phyloP scores from a whole-genome alignment of 2,329 filamentous ascomycete genomes.

The Fusarium buxicola region DNA sequence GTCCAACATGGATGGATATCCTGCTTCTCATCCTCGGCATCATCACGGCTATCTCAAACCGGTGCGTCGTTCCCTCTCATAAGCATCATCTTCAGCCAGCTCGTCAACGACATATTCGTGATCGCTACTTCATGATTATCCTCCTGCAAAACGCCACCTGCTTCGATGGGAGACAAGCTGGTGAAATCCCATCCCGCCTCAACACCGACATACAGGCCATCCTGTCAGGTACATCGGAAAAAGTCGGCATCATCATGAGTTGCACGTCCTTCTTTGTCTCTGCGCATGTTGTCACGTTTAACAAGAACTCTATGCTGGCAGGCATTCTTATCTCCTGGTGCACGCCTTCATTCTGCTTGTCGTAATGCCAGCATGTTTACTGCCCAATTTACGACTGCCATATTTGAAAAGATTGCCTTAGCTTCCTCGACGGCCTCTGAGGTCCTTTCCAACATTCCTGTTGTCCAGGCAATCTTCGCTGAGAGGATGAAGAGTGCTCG shows the following conservation, averaged over 20 bases:
- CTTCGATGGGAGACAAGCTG: slow-evolving; percentile 71
- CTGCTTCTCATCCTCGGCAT: slow-evolving; percentile 56
- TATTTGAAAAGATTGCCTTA: slow-evolving; percentile 65
- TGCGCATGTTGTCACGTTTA: slow-evolving; percentile 74
- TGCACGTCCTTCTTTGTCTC: slow-evolving; percentile 74
- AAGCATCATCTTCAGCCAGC: slow-evolving; percentile 72
- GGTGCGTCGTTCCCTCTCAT: slow-evolving; percentile 73
- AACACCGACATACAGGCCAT: slow-evolving; percentile 75
- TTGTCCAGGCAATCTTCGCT: slow-evolving; percentile 71
- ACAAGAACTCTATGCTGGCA: slow-evolving; percentile 70
- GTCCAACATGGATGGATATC: slow-evolving; percentile 58
- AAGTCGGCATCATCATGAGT: slow-evolving; percentile 73
- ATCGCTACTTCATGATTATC: slow-evolving; percentile 68
- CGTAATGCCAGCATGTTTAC: slow-evolving; percentile 66
- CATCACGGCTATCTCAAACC: slow-evolving; percentile 63
- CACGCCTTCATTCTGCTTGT: slow-evolving; percentile 72
- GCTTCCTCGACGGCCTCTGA: slow-evolving; percentile 74
- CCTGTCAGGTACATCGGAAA: slow-evolving; percentile 76
- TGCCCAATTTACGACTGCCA: slow-evolving; percentile 61
- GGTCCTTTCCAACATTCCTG: slow-evolving; percentile 67
- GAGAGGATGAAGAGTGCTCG: slow-evolving; percentile 62
- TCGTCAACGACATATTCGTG: slow-evolving; percentile 72
- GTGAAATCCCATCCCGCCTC: slow-evolving; percentile 72
- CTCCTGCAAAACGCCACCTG: slow-evolving; percentile 72
- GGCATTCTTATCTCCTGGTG: slow-evolving; percentile 73